A percentile compares a stretch with the other conserved stretches of the same genome.
These are phyloP conservation scores for Schwanniomyces occidentalis DNA, from an alignment of 805 yeast genomes.

Conservation along the genomic window DNA sequence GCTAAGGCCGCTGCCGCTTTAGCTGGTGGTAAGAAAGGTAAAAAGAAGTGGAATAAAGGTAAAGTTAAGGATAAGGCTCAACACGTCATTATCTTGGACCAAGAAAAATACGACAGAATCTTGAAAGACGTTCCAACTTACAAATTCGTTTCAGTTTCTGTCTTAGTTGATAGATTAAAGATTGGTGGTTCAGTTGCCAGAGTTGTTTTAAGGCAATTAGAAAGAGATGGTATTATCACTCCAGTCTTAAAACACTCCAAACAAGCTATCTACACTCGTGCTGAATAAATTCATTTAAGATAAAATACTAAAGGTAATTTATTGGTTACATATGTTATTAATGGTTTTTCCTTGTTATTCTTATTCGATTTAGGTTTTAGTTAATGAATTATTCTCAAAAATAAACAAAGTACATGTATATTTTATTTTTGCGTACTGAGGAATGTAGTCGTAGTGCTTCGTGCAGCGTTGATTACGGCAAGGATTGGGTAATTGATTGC, in stretches of 20 bases:
- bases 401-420: slow-evolving; percentile 9
- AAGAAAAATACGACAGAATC: slow-evolving; percentile 98
- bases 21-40: slow-evolving; percentile 99
- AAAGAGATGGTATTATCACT: slow-evolving; percentile 90
- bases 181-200: slow-evolving; percentile 99
- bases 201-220: slow-evolving; percentile 95
- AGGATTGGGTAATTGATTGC: too few species aligned
- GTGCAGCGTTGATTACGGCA: too few species aligned
- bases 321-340: slow-evolving; percentile 4
- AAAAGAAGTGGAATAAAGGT: slow-evolving; percentile 99
- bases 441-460: too few species aligned
- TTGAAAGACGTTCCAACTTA: slow-evolving; percentile 98
- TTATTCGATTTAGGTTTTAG: slow-evolving; percentile 6
- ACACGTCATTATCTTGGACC: slow-evolving; percentile 96
- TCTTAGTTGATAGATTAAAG: slow-evolving; percentile 98
- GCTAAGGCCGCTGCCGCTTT: slow-evolving; percentile 99
- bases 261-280: slow-evolving; percentile 94
- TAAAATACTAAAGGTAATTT: slow-evolving; percentile 3
- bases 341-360: slow-evolving; percentile 2
- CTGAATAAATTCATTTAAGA: slow-evolving; percentile 39
- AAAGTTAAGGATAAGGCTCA: slow-evolving; percentile 99
- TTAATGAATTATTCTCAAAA: slow-evolving; percentile 9
- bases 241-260: slow-evolving; percentile 93
- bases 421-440: slow-evolving; percentile 5
- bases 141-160: slow-evolving; percentile 98